These are phyloP conservation scores for Rhynchospora tenuis DNA, from an alignment of 176 grass and related monocot genomes.

Conservation along the genomic window DNA sequence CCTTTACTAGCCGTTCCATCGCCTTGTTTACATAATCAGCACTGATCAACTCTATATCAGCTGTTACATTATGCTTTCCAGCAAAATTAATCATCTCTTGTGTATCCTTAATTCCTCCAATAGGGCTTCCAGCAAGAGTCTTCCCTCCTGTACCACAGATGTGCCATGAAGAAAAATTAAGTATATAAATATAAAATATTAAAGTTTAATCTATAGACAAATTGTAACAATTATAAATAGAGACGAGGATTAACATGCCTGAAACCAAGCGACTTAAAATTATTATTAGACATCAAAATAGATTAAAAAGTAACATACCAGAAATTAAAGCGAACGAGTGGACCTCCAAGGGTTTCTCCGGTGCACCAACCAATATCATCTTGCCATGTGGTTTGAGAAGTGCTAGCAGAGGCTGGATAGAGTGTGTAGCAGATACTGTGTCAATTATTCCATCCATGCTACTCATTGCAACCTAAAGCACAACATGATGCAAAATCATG, in stretches of 20 bases:
- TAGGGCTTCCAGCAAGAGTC: constrained; percentile 40
- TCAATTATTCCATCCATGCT: constrained; percentile 59
- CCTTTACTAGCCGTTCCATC: constrained; percentile 49
- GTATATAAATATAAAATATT: not conserved
- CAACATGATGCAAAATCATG: not conserved
- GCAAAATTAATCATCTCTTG: constrained; percentile 69
- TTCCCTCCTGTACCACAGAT: constrained; percentile 30
- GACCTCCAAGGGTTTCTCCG: constrained; percentile 39
- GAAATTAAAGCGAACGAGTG: constrained; percentile 25
- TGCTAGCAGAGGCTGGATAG: constrained; percentile 21
- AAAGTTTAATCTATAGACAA: no score
- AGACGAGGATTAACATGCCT: not conserved
- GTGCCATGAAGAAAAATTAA: not conserved
- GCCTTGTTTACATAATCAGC: constrained; percentile 55
- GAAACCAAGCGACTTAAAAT: not conserved
- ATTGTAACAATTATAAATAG: not conserved
- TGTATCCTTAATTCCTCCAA: constrained; percentile 58
- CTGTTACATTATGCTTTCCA: constrained; percentile 40
- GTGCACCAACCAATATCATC: constrained; percentile 49
- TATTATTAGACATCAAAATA: not conserved
- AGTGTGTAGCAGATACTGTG: constrained; percentile 42
- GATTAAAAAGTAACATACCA: not conserved
- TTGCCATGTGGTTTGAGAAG: constrained; percentile 51
- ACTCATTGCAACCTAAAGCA: constrained; percentile 20
- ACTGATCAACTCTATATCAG: constrained; percentile 47